Evolutionary conservation across 257 asterid species (phyloP), one percentile per base, ranked within the genome.

Genomic region (Salvia rosmarinus): DNA sequence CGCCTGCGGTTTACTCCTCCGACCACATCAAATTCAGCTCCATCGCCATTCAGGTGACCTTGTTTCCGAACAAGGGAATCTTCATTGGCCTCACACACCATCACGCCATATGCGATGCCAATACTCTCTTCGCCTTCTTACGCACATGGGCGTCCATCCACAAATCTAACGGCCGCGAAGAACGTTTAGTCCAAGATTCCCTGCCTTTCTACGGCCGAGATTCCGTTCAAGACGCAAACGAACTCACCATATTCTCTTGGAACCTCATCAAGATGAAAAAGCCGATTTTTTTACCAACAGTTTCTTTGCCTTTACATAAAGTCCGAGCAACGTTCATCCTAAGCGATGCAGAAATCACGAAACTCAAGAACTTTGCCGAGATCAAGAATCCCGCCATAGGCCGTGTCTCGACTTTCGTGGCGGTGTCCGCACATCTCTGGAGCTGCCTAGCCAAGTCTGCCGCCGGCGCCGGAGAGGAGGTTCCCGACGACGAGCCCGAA

Each of bases 391-490:
- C n/a, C 0, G n/a, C 12, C 2, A 10, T 11, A 3, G 47, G 12
- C 0, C 52, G 16, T 0, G 17, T 34, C 14, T 60, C 80, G 23
- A 16, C 61, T 2, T 51, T 51, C 12, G 60, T 42, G 52, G 52
- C 30, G 23, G 70, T 61, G 3, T 28, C 43, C 9, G 71, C 67
- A 10, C 63, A 60, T 37, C 2, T 75, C 8, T 75, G 80, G 80
- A 75, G 71, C 50, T 68, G 71, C 71, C 28, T 75, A 3, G 67
- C 61, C 40, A 51, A 16, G 67, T 46, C 79, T 16, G 61, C 61
- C 2, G 65, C 56, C 4, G 52, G 14, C 1, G 78, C 59, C n/a
- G 71, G 75, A 13, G 79, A 68, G 30, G 70, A 35, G 14, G 75
- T 37, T 58, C 20, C n/a, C 6, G 75, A 75, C 20, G 34, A 59